Percentiles rank a stretch among this genome's conserved stretches.
Conservation (phyloP, 257 asterid genomes). For the Solanum piurae region DNA sequence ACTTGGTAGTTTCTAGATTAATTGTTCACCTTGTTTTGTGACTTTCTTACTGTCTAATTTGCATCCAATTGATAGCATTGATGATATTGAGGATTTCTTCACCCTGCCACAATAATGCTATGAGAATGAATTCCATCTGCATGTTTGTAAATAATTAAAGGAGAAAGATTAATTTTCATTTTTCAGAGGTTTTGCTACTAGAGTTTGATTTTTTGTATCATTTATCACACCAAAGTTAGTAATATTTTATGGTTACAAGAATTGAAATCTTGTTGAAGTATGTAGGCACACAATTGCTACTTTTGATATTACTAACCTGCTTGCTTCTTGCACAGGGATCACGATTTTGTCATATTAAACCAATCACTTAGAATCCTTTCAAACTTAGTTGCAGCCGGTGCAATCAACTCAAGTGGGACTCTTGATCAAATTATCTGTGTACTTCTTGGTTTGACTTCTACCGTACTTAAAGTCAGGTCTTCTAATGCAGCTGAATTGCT, state of each 20-base stretch:
- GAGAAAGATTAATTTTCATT: not conserved
- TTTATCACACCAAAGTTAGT: not conserved
- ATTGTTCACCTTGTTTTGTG: not conserved
- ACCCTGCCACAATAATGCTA: not conserved
- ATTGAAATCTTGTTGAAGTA: not conserved
- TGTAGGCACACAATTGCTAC: not conserved
- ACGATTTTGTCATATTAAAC: conserved; percentile 44
- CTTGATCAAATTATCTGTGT: conserved; percentile 55
- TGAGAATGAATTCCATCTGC: not conserved
- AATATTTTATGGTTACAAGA: not conserved
- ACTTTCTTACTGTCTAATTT: not conserved
- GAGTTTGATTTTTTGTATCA: not conserved
- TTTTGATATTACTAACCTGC: not conserved
- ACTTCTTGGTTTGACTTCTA: conserved; percentile 58
- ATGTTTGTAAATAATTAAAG: not conserved
- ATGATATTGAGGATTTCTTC: not conserved
- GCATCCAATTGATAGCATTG: not conserved
- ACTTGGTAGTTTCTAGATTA: not conserved
- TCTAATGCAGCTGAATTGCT: conserved; percentile 63
- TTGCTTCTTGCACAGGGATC: conserved; percentile 43
- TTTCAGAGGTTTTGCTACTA: not conserved
- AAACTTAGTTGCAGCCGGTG: conserved; percentile 74
- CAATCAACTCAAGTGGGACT: conserved; percentile 55
- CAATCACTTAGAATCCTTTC: conserved; percentile 82
- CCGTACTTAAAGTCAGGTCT: conserved; percentile 32